Evolutionary conservation across 164 flowering plant species (phyloP).

Genomic region (Annona squamosa): DNA sequence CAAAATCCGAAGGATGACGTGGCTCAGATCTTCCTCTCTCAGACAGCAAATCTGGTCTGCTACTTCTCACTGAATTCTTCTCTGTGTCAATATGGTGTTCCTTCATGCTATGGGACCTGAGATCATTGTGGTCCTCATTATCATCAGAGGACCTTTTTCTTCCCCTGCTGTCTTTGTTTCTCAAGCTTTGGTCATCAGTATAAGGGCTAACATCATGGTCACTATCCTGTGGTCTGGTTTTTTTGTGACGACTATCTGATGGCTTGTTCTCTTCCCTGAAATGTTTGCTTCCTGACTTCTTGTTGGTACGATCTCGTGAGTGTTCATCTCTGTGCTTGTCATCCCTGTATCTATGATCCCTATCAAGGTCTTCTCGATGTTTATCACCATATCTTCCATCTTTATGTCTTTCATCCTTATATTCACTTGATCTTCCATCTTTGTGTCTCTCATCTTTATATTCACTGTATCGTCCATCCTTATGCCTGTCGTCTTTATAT

Average conservation of each 20-base stretch:
- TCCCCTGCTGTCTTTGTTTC: constrained; percentile 39
- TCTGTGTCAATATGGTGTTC: constrained; percentile 34
- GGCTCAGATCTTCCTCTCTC: constrained; percentile 47
- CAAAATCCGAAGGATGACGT: constrained; percentile 10
- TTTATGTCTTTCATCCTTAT: constrained; percentile 29
- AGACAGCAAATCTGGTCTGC: constrained; percentile 25
- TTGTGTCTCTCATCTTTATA: constrained; percentile 26
- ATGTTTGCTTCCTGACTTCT: constrained; percentile 38
- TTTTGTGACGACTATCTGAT: constrained; percentile 33
- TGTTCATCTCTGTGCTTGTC: constrained; percentile 29
- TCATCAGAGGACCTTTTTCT: constrained; percentile 37
- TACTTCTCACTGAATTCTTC: constrained; percentile 27
- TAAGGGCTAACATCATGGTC: constrained; percentile 36
- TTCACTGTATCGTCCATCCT: constrained; percentile 10
- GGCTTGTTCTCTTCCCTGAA: constrained; percentile 38
- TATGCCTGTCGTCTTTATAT: constrained; percentile 23
- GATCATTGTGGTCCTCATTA: constrained; percentile 33
- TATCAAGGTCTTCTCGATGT: constrained; percentile 16
- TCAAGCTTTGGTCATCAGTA: constrained; percentile 35
- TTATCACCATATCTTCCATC: constrained; percentile 30
- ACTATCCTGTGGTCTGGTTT: constrained; percentile 28
- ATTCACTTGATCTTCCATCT: constrained; percentile 10
- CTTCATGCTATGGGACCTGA: constrained; percentile 29
- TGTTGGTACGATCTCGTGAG: constrained; percentile 28
- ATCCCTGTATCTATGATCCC: constrained; percentile 39